Percentiles rank a stretch among this genome's conserved stretches.
phyloP scores from a whole-genome alignment of 352 stramenopile genomes.

The Pythium folliculosum region DNA sequence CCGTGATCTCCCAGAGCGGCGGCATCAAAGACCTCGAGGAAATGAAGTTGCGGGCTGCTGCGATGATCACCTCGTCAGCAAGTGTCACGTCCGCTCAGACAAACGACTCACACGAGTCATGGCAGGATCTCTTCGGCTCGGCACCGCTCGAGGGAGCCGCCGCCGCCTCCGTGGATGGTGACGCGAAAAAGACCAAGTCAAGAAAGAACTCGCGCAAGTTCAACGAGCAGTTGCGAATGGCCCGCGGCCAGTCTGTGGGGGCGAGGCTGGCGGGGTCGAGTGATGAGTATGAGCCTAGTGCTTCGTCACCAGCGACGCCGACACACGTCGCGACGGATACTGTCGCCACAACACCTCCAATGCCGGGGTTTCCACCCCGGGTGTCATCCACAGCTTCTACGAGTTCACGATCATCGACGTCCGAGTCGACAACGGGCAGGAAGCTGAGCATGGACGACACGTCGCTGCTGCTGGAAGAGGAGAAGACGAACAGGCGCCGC shows the following conservation, averaged over 20 bases:
- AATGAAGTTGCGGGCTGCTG: constrained; percentile 68
- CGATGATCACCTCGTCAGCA: constrained; percentile 32
- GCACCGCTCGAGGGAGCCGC: constrained; percentile 8
- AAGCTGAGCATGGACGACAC: constrained; percentile 30
- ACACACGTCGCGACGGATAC: not conserved
- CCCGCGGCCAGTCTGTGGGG: constrained; percentile 53
- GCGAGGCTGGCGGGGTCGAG: constrained; percentile 51
- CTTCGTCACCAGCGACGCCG: not conserved
- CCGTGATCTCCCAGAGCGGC: not conserved
- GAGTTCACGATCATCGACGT: constrained; percentile 10
- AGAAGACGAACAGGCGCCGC: constrained; percentile 13
- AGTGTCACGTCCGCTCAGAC: constrained; percentile 22
- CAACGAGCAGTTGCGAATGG: constrained; percentile 66
- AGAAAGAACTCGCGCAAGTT: constrained; percentile 71
- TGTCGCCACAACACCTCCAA: not conserved
- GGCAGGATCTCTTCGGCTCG: constrained; percentile 70
- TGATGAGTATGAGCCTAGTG: constrained; percentile 14
- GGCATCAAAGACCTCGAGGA: constrained; percentile 44
- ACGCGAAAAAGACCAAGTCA: constrained; percentile 52
- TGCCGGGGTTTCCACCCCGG: constrained; percentile 3
- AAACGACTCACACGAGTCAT: constrained; percentile 44
- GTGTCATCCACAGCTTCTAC: constrained; percentile 4
- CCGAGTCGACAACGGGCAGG: not conserved
- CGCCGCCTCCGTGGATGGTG: constrained; percentile 28
- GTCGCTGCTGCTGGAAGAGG: constrained; percentile 12